Base-by-base conservation (phyloP, 2,329 filamentous ascomycete genomes). In the Venturia aucupariae region DNA sequence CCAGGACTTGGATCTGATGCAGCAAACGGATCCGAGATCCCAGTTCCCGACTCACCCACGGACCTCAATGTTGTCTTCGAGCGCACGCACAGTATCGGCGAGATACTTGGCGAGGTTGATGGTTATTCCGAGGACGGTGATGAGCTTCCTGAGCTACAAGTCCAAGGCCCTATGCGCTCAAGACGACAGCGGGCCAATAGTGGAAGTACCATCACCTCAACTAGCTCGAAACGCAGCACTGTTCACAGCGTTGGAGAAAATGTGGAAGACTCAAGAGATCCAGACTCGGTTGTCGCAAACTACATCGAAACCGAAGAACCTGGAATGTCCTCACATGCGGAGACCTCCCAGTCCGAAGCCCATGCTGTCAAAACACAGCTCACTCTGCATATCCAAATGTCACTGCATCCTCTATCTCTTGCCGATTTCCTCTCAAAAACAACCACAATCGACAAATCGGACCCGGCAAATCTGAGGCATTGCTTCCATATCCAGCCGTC, bases 311-410 rank as follows among this genome's bases (percentile, higher is more conserved):
- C 30, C 3, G 51, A 27, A 48, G 51, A 63, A 2, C 61, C 60
- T 15, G 42, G 64, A 35, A 42, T 48, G 24, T 42, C 64, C 38
- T 67, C 65, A 35, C 60, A 44, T 13, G 55, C 38, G 8, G 59
- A 65, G 59, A 51, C 55, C 35, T 61, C 61, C 4, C 57, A 63
- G 17, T 63, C 59, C 27, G 63, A 62, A 38, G 39, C 27, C 24
- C 42, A 67, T 13, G 27, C 22, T 35, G 44, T 46, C 39, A 30
- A 39, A 19, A 70, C 71, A 22, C 72, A 57, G 13, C 69, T 86
- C 13, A 81, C 81, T 5, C 76, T 88, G 10, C 85, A 87, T 71
- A 84, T 88, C n/a, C 86, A 88, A 69, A 88, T 88, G 85, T 84
- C 83, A 4, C 76, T 86, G 3, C 84, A 87, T 71, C 84, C 85